Evolutionary conservation across 305 asterid species (phyloP), one percentile per base, ranked within the genome.

Genomic region (Fraxinus albicans): DNA sequence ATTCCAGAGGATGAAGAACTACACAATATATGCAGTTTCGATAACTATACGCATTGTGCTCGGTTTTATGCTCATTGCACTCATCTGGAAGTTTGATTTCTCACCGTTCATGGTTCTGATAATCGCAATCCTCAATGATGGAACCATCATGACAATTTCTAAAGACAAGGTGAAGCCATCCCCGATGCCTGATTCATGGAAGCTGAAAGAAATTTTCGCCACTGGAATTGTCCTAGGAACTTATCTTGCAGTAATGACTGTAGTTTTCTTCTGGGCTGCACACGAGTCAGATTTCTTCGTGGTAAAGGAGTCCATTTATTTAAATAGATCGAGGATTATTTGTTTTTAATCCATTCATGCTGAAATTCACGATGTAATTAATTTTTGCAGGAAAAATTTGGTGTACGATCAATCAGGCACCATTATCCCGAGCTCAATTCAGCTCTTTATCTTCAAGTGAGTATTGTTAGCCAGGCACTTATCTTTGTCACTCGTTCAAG

Each of bases 391-490:
- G 90, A 88, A 1, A 84, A 80, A 79, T 88, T 89, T 36, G 89
- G 90, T 1, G 94, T 89, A 10, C 81, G 82, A 25, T 21, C 90
- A 2, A 89, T 89, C 60, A 85, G 79, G 69, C 31, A 80, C 79
- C 81, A 84, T 36, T 7, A 86, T 78, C 25, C 25, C 0, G 94
- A 92, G 89, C 92, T 93, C 6, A 94, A 89, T 69, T 83, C 99
- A 21, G 99, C 97, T 0, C 63, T 95, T 0, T 95, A 95, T 85
- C 96, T 95, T 65, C 99, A 95, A 88, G 98, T 95, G 40, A 95
- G 99, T 77, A 95, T 94, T 33, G 94, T 95, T 7, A 95, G 99
- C 86, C 99, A 95, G 86, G 97, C 98, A 3, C 98, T 94, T 65
- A 94, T 95, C 88, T 95, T 94, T 15, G 97, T 94, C 8, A 94